Base-by-base conservation (phyloP, 345 rosid genomes). In the Sonneratia alba region DNA sequence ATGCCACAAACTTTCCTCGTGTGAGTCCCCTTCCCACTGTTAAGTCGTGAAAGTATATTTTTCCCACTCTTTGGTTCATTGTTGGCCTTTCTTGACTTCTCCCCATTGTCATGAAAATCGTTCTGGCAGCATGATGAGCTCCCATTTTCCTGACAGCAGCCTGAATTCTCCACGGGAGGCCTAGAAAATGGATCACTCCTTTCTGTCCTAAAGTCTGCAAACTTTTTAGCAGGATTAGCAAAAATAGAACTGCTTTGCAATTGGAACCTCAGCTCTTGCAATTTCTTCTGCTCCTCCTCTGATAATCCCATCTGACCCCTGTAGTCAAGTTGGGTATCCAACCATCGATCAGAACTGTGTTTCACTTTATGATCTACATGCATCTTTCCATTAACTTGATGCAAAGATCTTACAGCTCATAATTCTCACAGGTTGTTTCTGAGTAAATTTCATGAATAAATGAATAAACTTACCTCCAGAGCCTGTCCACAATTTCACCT, bases 261-360 rank as follows among this genome's bases (percentile, higher is more conserved):
- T 56, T 80, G 91, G 69, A 85, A 76, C 81, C 97, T 84, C 49
- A 59, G 80, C 73, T 86, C 91, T 70, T 79, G 96, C 65, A 79
- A 79, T 73, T 76, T 83, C 81, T 77, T 80, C 79, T 88, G 96
- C 47, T 88, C 93, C 71, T 89, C 96, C 82, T 82, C 89, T 42
- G 85, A 78, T 70, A 88, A 80, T 82, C 93, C 93, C 96, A 91
- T 89, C 81, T 86, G 91, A 71, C 98, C 98, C 86, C 98, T 94
- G 84, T 67, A 72, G 69, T 62, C 18, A 45, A 48, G 16, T n/a
- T 55, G 43, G 22, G 32, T 8, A 8, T 7, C 53, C 6, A 2
- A 0, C 11, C n/a, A 24, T 43, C 21, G 6, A 40, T 67, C 2
- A 67, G 34, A 40, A 66, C 67, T 27, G 21, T 4, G 24, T 55